These are phyloP conservation scores for Antrodiella citrinella DNA, from an alignment of 768 basidiomycete species.

Conservation along the genomic window DNA sequence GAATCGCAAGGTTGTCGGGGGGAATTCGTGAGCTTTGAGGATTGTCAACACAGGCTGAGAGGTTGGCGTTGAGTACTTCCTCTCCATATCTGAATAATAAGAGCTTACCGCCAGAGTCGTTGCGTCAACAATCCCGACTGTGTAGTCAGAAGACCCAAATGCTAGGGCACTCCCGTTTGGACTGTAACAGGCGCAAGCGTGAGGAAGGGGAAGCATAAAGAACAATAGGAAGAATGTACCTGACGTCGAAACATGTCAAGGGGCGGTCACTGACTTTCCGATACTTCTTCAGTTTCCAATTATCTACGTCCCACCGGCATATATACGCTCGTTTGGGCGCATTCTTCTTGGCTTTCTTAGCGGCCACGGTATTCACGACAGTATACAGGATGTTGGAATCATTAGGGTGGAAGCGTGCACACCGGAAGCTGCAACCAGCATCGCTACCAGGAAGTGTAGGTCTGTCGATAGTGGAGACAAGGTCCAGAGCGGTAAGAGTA, in stretches of 20 bases:
- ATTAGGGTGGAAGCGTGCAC: constrained; percentile 53
- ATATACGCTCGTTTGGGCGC: constrained; percentile 54
- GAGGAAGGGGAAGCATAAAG: constrained; percentile 1
- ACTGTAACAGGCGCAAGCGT: constrained; percentile 31
- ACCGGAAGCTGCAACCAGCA: constrained; percentile 52
- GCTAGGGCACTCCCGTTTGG: constrained; percentile 75
- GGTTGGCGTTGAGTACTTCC: background rate
- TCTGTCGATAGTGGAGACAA: constrained; percentile 44
- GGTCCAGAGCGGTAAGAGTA: constrained; percentile 27
- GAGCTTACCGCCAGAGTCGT: constrained; percentile 62
- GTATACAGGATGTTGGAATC: constrained; percentile 53
- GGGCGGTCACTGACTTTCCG: constrained; percentile 74
- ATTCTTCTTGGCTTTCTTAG: constrained; percentile 48
- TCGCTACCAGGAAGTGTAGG: constrained; percentile 41
- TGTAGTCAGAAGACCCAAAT: constrained; percentile 81
- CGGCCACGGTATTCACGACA: constrained; percentile 58
- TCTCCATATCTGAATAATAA: background rate
- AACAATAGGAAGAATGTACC: constrained; percentile 39
- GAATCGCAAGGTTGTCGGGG: constrained; percentile 84
- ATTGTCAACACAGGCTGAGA: constrained; percentile 81
- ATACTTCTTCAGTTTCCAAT: constrained; percentile 58
- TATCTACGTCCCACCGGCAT: constrained; percentile 63
- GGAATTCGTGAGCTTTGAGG: constrained; percentile 91
- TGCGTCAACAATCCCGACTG: constrained; percentile 78
- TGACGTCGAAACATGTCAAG: constrained; percentile 83